These are phyloP conservation scores for Kodamaea suecica DNA, from an alignment of 1,139 yeast species.

Conservation along the genomic window DNA sequence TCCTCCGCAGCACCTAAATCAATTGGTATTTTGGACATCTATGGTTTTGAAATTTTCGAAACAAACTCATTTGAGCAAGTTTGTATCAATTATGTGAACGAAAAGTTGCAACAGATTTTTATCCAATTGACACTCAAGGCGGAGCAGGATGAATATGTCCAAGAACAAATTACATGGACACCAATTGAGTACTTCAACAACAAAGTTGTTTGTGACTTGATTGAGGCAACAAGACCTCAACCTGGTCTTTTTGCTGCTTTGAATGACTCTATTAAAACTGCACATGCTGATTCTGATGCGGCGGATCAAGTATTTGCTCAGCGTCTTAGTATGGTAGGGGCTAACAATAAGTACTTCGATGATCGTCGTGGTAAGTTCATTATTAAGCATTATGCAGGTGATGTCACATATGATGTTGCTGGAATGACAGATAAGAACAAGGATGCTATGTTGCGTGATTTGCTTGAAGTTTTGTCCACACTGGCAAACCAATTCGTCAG, in stretches of 20 bases:
- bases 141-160: slow-evolving; percentile 95
- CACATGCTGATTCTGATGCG: slow-evolving; percentile 95
- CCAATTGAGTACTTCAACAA: slow-evolving; percentile 97
- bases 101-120: slow-evolving; percentile 93
- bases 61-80: slow-evolving; percentile 95
- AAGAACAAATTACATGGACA: slow-evolving; percentile 95
- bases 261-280: slow-evolving; percentile 96
- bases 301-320: slow-evolving; percentile 97
- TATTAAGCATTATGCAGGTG: slow-evolving; percentile 97
- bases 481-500: slow-evolving; percentile 66
- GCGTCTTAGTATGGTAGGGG: slow-evolving; percentile 77
- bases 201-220: slow-evolving; percentile 93
- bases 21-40: slow-evolving; percentile 94
- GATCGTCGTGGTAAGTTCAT: slow-evolving; percentile 84
- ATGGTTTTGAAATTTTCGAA: slow-evolving; percentile 97
- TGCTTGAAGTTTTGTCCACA: slow-evolving; percentile 72
- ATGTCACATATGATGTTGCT: slow-evolving; percentile 85
- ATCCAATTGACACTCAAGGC: slow-evolving; percentile 93
- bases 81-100: slow-evolving; percentile 96
- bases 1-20: slow-evolving; percentile 49
- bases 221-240: slow-evolving; percentile 84
- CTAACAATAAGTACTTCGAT: slow-evolving; percentile 83
- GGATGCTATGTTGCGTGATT: slow-evolving; percentile 87
- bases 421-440: slow-evolving; percentile 98
- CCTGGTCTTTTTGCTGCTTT: slow-evolving; percentile 97